These are phyloP conservation scores for Zelonia costaricensis DNA, from an alignment of 208 protist species.

Conservation along the genomic window DNA sequence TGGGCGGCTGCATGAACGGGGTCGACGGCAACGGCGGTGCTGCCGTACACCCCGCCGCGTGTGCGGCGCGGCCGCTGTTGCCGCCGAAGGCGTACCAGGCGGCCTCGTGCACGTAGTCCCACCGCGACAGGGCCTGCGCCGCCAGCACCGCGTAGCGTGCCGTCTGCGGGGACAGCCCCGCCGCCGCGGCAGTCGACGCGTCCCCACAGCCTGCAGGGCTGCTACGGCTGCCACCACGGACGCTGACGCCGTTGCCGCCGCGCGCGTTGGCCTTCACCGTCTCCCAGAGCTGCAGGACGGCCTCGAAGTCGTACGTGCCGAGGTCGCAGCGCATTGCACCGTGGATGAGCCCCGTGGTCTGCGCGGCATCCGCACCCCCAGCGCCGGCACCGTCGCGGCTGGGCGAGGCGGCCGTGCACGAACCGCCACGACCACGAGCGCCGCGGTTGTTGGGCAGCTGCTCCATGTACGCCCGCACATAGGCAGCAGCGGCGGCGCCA, in stretches of 20 bases:
- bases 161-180: conserved; percentile 25
- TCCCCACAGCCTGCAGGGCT: no score
- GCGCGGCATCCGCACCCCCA: neutral
- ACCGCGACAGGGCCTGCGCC: conserved; percentile 72
- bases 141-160: conserved; percentile 63
- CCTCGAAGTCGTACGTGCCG: conserved; percentile 64
- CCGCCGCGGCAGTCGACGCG: conserved; percentile 1
- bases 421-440: neutral
- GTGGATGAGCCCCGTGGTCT: neutral
- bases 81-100: conserved; percentile 10
- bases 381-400: neutral
- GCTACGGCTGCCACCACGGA: conserved; percentile 2
- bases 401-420: no score
- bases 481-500: conserved; percentile 37
- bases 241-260: neutral
- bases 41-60: no score
- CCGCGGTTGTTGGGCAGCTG: neutral
- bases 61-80: neutral
- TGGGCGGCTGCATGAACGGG: no score
- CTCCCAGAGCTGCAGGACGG: conserved; percentile 69
- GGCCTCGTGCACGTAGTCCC: conserved; percentile 71
- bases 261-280: neutral
- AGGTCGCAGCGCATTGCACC: conserved; percentile 83
- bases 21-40: no score
- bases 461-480: conserved; percentile 35